phyloP scores from a whole-genome alignment of 2,329 filamentous ascomycete genomes.

The Aspergillus pseudoterreus region DNA sequence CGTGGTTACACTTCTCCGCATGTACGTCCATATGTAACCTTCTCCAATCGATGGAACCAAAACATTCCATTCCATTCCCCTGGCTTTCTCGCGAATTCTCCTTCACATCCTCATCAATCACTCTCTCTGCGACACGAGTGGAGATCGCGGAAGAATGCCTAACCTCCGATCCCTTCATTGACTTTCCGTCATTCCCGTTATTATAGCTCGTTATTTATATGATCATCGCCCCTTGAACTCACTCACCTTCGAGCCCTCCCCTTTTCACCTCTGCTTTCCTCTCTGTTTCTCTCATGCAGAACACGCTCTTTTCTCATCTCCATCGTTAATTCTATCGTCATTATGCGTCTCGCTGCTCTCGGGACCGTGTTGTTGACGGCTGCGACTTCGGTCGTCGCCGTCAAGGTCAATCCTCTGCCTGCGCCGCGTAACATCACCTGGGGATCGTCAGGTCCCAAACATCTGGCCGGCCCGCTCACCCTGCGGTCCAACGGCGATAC shows the following conservation, averaged over 20 bases:
- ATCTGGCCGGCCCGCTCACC: conserved; percentile 35
- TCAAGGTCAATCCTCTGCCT: conserved; percentile 53
- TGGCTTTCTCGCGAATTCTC: neutral
- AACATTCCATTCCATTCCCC: neutral
- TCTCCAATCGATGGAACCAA: neutral
- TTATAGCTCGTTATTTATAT: neutral
- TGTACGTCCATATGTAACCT: neutral
- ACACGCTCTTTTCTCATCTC: too few species aligned
- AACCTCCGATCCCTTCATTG: neutral
- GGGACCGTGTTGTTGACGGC: conserved; percentile 25
- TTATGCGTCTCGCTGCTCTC: conserved; percentile 26
- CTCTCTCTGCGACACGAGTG: neutral
- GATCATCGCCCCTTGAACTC: neutral
- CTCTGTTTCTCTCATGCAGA: neutral
- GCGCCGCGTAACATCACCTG: conserved; percentile 52
- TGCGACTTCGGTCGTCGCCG: conserved; percentile 36
- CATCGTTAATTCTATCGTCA: neutral
- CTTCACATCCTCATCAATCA: neutral
- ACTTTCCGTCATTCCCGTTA: neutral
- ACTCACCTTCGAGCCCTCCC: neutral
- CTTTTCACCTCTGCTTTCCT: neutral
- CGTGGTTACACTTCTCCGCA: neutral
- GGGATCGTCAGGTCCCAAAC: conserved; percentile 50
- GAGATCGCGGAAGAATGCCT: neutral
- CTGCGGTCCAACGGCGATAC: conserved; percentile 35